A percentile compares a stretch with the other conserved stretches of the same genome.
phyloP scores from a whole-genome alignment of 164 flowering plant genomes.

The Nelumbo lutea region DNA sequence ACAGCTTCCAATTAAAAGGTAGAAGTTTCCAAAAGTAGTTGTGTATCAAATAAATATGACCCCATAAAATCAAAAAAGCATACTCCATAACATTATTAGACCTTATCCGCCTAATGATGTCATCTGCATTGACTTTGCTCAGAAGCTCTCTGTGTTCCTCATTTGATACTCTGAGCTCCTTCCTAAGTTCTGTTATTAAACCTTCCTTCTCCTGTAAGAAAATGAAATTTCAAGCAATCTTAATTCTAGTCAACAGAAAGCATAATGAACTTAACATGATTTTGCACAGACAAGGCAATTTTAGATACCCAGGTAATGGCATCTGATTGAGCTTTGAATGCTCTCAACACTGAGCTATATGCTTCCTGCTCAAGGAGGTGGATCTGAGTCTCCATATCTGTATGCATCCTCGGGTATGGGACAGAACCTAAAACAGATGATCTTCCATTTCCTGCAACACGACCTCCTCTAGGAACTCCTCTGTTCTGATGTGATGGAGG shows the following conservation, averaged over 20 bases:
- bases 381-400: slow-evolving; percentile 74
- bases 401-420: slow-evolving; percentile 38
- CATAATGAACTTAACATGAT: slow-evolving; percentile 1
- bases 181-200: slow-evolving; percentile 86
- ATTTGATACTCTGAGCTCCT: slow-evolving; percentile 84
- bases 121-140: slow-evolving; percentile 69
- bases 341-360: slow-evolving; percentile 74
- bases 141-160: slow-evolving; percentile 90
- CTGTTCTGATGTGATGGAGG: slow-evolving; percentile 81
- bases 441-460: slow-evolving; percentile 70
- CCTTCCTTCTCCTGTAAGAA: slow-evolving; percentile 76
- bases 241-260: slow-evolving; percentile 9
- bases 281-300: slow-evolving; percentile 1
- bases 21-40: slow-evolving; percentile 4
- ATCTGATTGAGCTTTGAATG: slow-evolving; percentile 97
- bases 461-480: slow-evolving; percentile 60
- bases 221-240: slow-evolving; percentile 9
- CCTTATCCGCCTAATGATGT: slow-evolving; percentile 74
- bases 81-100: slow-evolving; percentile 17
- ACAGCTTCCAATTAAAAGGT: slow-evolving; percentile 5
- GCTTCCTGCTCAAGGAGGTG: slow-evolving; percentile 90
- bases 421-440: slow-evolving; percentile 41
- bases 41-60: background rate
- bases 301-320: slow-evolving; percentile 85
- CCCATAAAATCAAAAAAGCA: slow-evolving; percentile 1